Percentiles rank a stretch among this genome's conserved stretches.
These are phyloP conservation scores for Brassica hybrid DNA, from an alignment of 441 rosid genomes.

Conservation along the genomic window DNA sequence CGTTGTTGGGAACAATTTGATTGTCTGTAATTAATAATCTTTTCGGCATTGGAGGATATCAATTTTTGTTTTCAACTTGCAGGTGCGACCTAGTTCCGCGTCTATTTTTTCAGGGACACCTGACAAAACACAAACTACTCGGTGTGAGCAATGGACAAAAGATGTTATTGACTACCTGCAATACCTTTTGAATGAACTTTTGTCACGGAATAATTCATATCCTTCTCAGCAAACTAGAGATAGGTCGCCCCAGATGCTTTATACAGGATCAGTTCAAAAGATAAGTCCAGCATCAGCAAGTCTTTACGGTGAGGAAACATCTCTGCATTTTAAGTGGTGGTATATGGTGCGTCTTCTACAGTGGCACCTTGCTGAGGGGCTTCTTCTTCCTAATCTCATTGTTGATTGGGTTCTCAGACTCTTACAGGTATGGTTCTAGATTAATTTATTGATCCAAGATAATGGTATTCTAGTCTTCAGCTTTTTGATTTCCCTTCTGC, in stretches of 20 bases:
- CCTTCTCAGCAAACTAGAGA: conserved; percentile 70
- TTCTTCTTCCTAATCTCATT: conserved; percentile 86
- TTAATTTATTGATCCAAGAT: conserved; percentile 7
- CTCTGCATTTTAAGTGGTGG: conserved; percentile 94
- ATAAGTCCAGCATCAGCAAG: conserved; percentile 59
- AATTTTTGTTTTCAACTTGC: conserved; percentile 50
- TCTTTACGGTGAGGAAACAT: conserved; percentile 79
- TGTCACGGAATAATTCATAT: conserved; percentile 65
- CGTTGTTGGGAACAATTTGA: conserved; percentile 10
- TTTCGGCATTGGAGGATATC: conserved; percentile 31
- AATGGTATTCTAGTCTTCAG: conserved; percentile 33
- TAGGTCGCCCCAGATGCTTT: conserved; percentile 73
- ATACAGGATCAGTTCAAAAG: conserved; percentile 67
- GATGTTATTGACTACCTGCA: conserved; percentile 96
- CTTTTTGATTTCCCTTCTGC: conserved; percentile 40
- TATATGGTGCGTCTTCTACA: conserved; percentile 93
- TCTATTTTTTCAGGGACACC: conserved; percentile 69
- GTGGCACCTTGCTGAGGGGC: conserved; percentile 96
- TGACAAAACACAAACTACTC: conserved; percentile 68
- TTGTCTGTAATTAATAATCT: not conserved
- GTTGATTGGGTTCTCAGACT: conserved; percentile 97
- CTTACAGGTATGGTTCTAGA: conserved; percentile 68
- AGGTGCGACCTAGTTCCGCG: conserved; percentile 78
- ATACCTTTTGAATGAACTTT: conserved; percentile 80
- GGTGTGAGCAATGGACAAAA: conserved; percentile 97